Conservation (phyloP, 176 grass and related monocot genomes). For the Oryza rufipogon region DNA sequence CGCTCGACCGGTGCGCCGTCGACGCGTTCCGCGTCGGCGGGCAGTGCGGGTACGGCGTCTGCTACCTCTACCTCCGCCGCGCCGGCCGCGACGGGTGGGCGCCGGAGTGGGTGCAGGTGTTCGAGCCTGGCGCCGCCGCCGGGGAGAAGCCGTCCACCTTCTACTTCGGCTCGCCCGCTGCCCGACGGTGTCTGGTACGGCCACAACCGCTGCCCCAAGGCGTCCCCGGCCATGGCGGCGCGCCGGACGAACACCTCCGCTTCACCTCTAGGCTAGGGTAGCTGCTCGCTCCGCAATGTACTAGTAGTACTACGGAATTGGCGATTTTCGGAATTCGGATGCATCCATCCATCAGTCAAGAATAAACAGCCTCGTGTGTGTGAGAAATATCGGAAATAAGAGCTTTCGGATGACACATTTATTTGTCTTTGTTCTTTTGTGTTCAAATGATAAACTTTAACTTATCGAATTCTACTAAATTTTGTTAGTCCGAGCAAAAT, state of each 20-base stretch:
- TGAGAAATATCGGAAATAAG: neutral
- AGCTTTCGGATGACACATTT: neutral
- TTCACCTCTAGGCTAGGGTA: neutral
- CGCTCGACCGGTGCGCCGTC: conserved; percentile 68
- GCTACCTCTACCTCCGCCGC: conserved; percentile 87
- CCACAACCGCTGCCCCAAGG: conserved; percentile 64
- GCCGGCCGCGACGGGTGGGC: conserved; percentile 69
- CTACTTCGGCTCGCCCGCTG: conserved; percentile 64
- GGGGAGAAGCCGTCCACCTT: conserved; percentile 51
- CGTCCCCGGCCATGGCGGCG: neutral
- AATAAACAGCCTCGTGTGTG: neutral
- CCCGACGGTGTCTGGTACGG: conserved; percentile 79
- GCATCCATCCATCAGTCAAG: neutral
- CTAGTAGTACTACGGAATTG: neutral
- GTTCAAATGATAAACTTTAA: neutral
- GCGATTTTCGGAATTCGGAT: neutral
- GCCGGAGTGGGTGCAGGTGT: conserved; percentile 72
- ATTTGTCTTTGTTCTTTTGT: neutral
- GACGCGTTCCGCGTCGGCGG: conserved; percentile 73
- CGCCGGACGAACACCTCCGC: too few species aligned
- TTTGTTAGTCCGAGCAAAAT: neutral
- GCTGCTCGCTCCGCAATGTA: neutral
- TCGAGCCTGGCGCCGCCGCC: conserved; percentile 35
- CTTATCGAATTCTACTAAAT: neutral
- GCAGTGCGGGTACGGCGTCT: conserved; percentile 78